Evolutionary conservation across 1,284 basidiomycete genomes (phyloP).

Genomic region (Ustilago sp.): DNA sequence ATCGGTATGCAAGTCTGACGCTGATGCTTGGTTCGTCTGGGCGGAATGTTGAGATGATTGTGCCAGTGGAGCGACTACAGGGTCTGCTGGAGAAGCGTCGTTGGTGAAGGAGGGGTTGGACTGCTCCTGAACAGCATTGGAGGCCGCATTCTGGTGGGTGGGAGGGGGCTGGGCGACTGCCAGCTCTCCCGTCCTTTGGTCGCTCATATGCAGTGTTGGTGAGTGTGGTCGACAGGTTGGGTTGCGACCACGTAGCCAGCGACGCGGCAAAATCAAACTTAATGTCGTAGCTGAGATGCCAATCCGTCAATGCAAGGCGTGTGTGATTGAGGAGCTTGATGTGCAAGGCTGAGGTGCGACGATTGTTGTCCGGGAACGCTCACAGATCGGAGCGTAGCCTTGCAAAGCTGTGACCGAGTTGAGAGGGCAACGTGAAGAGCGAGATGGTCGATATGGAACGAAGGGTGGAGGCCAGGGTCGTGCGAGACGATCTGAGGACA

Average conservation of each 20-base stretch:
- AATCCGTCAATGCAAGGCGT: neutral
- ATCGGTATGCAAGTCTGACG: neutral
- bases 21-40: neutral
- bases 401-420: neutral
- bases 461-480: conserved; percentile 6
- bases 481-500: conserved; percentile 18
- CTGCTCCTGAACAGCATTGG: conserved; percentile 10
- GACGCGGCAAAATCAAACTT: neutral
- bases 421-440: no score
- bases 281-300: neutral
- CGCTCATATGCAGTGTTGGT: conserved; percentile 33
- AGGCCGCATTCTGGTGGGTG: conserved; percentile 13
- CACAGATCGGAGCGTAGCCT: neutral
- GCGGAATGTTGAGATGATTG: conserved; percentile 1
- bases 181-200: conserved; percentile 35
- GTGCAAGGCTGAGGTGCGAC: neutral
- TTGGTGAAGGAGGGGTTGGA: neutral
- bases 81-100: neutral
- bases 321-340: neutral
- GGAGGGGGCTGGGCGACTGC: conserved; percentile 34
- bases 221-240: neutral
- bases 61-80: neutral
- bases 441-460: neutral
- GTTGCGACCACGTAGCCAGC: conserved; percentile 15
- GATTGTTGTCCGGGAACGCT: neutral